Percentiles rank a stretch among this genome's conserved stretches.
phyloP scores from a whole-genome alignment of 768 basidiomycete species.

The Macrolepiota albuminosa region DNA sequence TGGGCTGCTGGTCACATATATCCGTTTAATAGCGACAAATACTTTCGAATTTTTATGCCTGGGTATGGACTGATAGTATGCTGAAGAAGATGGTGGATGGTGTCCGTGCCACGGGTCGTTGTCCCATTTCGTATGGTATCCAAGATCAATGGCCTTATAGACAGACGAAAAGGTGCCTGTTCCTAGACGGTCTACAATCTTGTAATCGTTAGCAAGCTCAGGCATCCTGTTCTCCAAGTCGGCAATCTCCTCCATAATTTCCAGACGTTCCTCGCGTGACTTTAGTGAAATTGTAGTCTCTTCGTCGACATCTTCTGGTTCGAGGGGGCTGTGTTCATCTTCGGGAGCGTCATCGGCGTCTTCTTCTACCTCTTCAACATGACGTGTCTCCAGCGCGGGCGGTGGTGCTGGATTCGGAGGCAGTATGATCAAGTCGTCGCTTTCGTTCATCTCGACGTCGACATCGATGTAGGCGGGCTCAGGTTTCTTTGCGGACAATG shows the following conservation, averaged over 20 bases:
- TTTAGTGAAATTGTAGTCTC: slow-evolving; percentile 55
- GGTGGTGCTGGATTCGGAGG: not conserved
- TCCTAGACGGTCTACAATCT: slow-evolving; percentile 84
- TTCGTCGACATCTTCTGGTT: slow-evolving; percentile 48
- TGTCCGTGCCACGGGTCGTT: slow-evolving; percentile 69
- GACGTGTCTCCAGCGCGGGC: not conserved
- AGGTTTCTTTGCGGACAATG: slow-evolving; percentile 8
- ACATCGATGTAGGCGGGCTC: slow-evolving; percentile 33
- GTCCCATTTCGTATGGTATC: slow-evolving; percentile 71
- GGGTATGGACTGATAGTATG: slow-evolving; percentile 53
- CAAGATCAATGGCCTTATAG: slow-evolving; percentile 91
- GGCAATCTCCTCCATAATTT: slow-evolving; percentile 73
- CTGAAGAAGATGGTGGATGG: slow-evolving; percentile 59
- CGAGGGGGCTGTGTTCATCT: slow-evolving; percentile 29
- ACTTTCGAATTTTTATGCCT: slow-evolving; percentile 44
- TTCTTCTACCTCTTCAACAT: not conserved
- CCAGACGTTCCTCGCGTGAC: slow-evolving; percentile 60
- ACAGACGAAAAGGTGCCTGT: slow-evolving; percentile 99
- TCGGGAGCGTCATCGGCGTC: slow-evolving; percentile 11
- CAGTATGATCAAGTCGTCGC: slow-evolving; percentile 33
- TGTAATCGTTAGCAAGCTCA: slow-evolving; percentile 62
- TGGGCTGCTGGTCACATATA: slow-evolving; percentile 94
- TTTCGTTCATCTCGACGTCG: slow-evolving; percentile 42
- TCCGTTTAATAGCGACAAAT: slow-evolving; percentile 93
- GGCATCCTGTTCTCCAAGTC: slow-evolving; percentile 68